A percentile compares a stretch with the other conserved stretches of the same genome.
These are phyloP conservation scores for Fraxinus sp. DNA, from an alignment of 305 asterid genomes.

Conservation along the genomic window DNA sequence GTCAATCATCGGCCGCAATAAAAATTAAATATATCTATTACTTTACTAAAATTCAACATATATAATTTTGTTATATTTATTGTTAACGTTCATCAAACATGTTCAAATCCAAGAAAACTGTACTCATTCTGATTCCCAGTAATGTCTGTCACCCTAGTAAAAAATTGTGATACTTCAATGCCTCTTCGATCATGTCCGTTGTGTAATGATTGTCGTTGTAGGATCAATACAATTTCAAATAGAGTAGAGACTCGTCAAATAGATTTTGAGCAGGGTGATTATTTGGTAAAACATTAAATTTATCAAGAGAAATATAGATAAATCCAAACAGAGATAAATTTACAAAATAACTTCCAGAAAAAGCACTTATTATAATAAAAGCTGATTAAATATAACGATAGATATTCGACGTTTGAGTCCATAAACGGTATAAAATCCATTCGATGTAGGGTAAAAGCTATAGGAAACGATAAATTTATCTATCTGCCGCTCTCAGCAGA, in stretches of 20 bases:
- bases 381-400: neutral
- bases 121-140: neutral
- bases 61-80: no score
- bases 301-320: no score
- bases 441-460: neutral
- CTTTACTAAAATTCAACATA: no score
- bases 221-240: neutral
- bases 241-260: neutral
- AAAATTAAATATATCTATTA: no score
- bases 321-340: neutral
- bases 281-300: neutral
- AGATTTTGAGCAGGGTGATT: neutral
- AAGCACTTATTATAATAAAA: neutral
- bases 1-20: no score
- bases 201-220: neutral
- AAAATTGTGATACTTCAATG: neutral
- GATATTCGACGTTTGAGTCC: neutral
- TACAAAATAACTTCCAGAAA: neutral
- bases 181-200: neutral
- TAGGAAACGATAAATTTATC: neutral
- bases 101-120: neutral
- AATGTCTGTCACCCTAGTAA: neutral
- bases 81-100: no score
- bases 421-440: neutral
- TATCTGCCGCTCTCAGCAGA: neutral